phyloP scores from a whole-genome alignment of 2,329 filamentous ascomycete species.

The Claviceps sorghi region DNA sequence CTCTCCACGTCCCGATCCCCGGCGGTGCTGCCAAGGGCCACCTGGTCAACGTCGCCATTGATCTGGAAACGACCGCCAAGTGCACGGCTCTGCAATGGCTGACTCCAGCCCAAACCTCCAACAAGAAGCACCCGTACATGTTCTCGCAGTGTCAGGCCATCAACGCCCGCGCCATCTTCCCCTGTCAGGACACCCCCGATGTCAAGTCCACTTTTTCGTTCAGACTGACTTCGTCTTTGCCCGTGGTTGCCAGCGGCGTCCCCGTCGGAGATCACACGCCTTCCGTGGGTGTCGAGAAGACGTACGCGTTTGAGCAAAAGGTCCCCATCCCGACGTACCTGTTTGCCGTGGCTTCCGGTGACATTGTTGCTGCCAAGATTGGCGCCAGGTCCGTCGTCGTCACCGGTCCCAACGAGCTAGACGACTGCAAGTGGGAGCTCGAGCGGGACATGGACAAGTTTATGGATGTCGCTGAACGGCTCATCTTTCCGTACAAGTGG shows the following conservation, averaged over 20 bases:
- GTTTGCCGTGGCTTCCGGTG: constrained; percentile 79
- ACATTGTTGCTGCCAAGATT: constrained; percentile 73
- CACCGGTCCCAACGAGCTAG: constrained; percentile 75
- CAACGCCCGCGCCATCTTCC: constrained; percentile 83
- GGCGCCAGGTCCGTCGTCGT: constrained; percentile 74
- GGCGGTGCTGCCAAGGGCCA: constrained; percentile 38
- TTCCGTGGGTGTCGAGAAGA: constrained; percentile 33
- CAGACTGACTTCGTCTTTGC: constrained; percentile 70
- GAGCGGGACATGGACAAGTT: constrained; percentile 85
- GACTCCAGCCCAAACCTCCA: constrained; percentile 81
- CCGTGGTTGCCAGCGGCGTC: constrained; percentile 84
- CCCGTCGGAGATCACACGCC: constrained; percentile 31
- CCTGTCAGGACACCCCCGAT: constrained; percentile 94
- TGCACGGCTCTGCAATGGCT: constrained; percentile 95
- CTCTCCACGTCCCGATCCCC: constrained; percentile 50
- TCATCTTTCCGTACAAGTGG: constrained; percentile 83
- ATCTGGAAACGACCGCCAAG: constrained; percentile 65
- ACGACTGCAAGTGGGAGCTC: constrained; percentile 78
- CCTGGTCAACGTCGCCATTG: constrained; percentile 44
- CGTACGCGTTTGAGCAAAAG: constrained; percentile 78
- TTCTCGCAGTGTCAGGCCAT: constrained; percentile 98
- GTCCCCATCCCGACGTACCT: constrained; percentile 91
- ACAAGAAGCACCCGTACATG: constrained; percentile 93
- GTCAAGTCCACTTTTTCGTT: constrained; percentile 93
- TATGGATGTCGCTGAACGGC: constrained; percentile 67